Evolutionary conservation across 495 filamentous ascomycete species (phyloP).

Genomic region (Penicillium atrosanguineum): DNA sequence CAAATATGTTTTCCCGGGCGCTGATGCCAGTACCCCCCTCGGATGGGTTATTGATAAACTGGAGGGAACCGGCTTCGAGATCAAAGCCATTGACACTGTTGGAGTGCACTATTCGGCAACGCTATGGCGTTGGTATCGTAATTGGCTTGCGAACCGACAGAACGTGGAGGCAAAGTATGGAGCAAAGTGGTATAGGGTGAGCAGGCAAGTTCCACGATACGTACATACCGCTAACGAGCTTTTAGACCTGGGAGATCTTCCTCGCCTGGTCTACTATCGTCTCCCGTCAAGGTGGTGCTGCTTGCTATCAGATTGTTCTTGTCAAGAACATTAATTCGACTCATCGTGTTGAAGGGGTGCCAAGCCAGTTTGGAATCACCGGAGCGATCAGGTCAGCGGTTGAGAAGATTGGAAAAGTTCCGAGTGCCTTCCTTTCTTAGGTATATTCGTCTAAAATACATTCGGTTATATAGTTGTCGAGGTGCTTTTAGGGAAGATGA

Average conservation of each 20-base stretch:
- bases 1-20: conserved; percentile 88
- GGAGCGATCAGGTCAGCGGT: conserved; percentile 7
- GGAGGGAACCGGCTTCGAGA: conserved; percentile 70
- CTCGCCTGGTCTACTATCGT: conserved; percentile 32
- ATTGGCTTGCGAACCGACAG: conserved; percentile 53
- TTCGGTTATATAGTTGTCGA: too few relatives aligned
- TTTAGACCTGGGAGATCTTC: conserved; percentile 35
- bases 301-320: conserved; percentile 31
- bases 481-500: too few relatives aligned
- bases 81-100: conserved; percentile 53
- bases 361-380: conserved; percentile 23
- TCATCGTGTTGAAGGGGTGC: conserved; percentile 25
- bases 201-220: conserved; percentile 7
- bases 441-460: too few relatives aligned
- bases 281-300: conserved; percentile 28
- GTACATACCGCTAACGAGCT: background rate
- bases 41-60: conserved; percentile 66
- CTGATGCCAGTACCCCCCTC: conserved; percentile 79
- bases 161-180: conserved; percentile 53
- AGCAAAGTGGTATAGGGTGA: conserved; percentile 50
- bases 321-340: conserved; percentile 33
- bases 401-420: too few relatives aligned
- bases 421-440: too few relatives aligned
- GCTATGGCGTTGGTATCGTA: conserved; percentile 56
- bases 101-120: conserved; percentile 57